These are phyloP conservation scores for Aspergillus sclerotioniger DNA, from an alignment of 495 filamentous ascomycete species.

Conservation along the genomic window DNA sequence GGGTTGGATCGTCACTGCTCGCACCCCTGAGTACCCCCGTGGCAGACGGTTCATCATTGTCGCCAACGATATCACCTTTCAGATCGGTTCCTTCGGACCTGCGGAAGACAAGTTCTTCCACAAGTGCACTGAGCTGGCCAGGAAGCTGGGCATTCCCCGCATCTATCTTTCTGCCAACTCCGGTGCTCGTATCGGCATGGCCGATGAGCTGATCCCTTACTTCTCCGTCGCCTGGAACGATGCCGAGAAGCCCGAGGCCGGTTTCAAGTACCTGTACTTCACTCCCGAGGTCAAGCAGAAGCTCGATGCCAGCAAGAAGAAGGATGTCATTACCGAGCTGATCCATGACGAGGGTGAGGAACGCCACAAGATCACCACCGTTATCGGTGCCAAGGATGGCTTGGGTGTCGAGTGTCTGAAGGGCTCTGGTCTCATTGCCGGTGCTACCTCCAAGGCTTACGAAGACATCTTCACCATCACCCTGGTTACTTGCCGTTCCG, in stretches of 20 bases:
- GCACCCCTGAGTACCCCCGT: constrained; percentile 94
- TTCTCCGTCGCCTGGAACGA: constrained; percentile 98
- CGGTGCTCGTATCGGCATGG: constrained; percentile 96
- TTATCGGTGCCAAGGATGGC: constrained; percentile 92
- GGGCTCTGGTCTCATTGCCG: constrained; percentile 96
- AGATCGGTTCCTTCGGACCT: constrained; percentile 96
- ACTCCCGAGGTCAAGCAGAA: constrained; percentile 81
- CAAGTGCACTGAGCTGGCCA: constrained; percentile 95
- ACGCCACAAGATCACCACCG: constrained; percentile 89
- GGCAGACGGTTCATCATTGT: constrained; percentile 92
- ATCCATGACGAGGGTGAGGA: constrained; percentile 84
- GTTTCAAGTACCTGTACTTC: constrained; percentile 98
- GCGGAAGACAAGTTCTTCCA: constrained; percentile 97
- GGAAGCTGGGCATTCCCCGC: constrained; percentile 88
- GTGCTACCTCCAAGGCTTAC: constrained; percentile 94
- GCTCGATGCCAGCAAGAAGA: constrained; percentile 78
- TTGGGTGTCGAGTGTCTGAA: constrained; percentile 96
- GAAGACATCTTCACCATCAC: constrained; percentile 99
- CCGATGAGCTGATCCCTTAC: constrained; percentile 93
- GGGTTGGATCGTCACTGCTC: constrained; percentile 94
- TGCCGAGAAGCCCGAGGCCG: constrained; percentile 73
- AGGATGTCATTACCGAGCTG: constrained; percentile 85
- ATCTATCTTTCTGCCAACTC: constrained; percentile 99
- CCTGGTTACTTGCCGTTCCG: constrained; percentile 93
- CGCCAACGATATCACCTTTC: constrained; percentile 98